Conservation (phyloP, 1,139 yeast genomes). For the Casaregolazyma suthepensis region DNA sequence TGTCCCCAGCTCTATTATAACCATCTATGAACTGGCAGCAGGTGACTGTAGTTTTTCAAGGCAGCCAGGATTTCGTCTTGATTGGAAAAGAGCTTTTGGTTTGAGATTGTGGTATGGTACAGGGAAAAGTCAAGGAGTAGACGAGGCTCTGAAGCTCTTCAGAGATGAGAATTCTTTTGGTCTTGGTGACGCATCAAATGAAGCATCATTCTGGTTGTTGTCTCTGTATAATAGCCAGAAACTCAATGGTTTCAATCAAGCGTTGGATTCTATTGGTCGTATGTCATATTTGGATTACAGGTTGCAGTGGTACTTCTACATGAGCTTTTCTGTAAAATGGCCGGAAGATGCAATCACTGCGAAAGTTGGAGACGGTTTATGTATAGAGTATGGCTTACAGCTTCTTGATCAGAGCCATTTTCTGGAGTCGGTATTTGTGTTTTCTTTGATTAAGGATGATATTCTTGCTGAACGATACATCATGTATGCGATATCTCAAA, state of each 20-base stretch:
- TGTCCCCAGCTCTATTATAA: conserved; percentile 50
- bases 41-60: conserved; percentile 39
- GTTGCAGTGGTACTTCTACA: conserved; percentile 52
- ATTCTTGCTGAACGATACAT: conserved; percentile 38
- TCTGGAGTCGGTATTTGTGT: conserved; percentile 58
- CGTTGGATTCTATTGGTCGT: conserved; percentile 19
- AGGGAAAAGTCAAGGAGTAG: conserved; percentile 33
- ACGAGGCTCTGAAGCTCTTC: conserved; percentile 30
- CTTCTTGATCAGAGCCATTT: conserved; percentile 45
- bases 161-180: conserved; percentile 13
- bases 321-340: conserved; percentile 33
- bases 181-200: conserved; percentile 11
- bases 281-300: conserved; percentile 31
- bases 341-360: conserved; percentile 13
- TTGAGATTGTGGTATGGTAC: conserved; percentile 58
- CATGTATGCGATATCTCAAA: conserved; percentile 42
- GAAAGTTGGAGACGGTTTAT: conserved; percentile 41
- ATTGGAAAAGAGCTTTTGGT: conserved; percentile 64
- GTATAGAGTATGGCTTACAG: conserved; percentile 48
- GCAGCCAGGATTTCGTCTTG: conserved; percentile 29
- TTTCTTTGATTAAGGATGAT: conserved; percentile 48
- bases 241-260: conserved; percentile 15
- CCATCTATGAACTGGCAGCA: conserved; percentile 58
- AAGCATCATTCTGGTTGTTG: conserved; percentile 34
- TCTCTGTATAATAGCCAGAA: conserved; percentile 35